Percentiles rank a stretch among this genome's conserved stretches.
Evolutionary conservation across 306 rosid species (phyloP).

Genomic region (Lathyrus oleraceus): DNA sequence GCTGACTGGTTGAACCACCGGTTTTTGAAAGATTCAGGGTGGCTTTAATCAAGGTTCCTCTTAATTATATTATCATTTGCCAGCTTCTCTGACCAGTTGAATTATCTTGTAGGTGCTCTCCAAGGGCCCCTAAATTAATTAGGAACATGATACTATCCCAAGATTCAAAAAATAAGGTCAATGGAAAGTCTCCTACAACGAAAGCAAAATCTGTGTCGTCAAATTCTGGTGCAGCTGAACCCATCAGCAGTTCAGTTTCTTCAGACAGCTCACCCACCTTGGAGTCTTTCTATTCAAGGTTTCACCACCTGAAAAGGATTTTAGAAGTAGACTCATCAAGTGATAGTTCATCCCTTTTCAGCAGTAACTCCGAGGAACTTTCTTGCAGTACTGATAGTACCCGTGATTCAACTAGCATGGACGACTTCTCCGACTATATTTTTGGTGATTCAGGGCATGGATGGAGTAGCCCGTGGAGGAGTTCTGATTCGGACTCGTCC

Average conservation of each 20-base stretch:
- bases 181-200: slow-evolving; percentile 43
- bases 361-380: slow-evolving; percentile 81
- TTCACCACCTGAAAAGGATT: slow-evolving; percentile 51
- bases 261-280: slow-evolving; percentile 42
- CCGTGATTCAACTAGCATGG: slow-evolving; percentile 60
- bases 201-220: slow-evolving; percentile 41
- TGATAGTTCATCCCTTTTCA: slow-evolving; percentile 81
- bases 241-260: slow-evolving; percentile 33
- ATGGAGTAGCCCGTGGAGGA: slow-evolving; percentile 49
- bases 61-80: slow-evolving; percentile 17
- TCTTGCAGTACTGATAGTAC: slow-evolving; percentile 86
- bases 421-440: slow-evolving; percentile 77
- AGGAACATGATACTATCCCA: slow-evolving; percentile 50
- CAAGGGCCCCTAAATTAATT: slow-evolving; percentile 84
- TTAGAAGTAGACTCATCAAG: slow-evolving; percentile 84
- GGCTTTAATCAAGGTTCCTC: slow-evolving; percentile 15
- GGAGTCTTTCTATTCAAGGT: slow-evolving; percentile 52
- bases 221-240: slow-evolving; percentile 39
- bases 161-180: slow-evolving; percentile 55
- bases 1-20: background rate
- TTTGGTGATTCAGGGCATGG: slow-evolving; percentile 69
- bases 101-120: slow-evolving; percentile 68
- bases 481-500: slow-evolving; percentile 59
- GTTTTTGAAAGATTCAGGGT: background rate
- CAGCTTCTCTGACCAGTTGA: slow-evolving; percentile 30